Conservation (phyloP, 768 basidiomycete species). For the Leccinum broughii region DNA sequence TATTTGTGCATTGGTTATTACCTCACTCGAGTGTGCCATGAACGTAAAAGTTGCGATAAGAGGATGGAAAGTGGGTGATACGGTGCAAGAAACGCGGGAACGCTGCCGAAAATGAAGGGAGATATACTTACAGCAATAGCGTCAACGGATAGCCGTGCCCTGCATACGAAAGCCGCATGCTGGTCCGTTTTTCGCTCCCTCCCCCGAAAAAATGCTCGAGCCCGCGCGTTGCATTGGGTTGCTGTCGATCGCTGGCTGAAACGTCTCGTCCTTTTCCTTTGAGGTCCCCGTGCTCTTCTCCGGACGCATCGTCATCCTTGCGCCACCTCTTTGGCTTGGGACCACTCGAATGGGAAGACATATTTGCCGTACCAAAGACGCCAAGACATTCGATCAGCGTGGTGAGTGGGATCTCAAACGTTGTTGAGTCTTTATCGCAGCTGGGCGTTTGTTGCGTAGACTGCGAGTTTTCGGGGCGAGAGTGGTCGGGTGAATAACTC, state of each 20-base stretch:
- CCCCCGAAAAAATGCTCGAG: constrained; percentile 63
- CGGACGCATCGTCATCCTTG: constrained; percentile 46
- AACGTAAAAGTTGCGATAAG: constrained; percentile 1
- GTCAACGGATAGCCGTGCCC: constrained; percentile 79
- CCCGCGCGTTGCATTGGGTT: constrained; percentile 9
- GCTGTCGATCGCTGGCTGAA: constrained; percentile 21
- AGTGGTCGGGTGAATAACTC: constrained; percentile 51
- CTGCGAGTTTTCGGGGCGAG: constrained; percentile 28
- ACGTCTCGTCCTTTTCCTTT: constrained; percentile 28
- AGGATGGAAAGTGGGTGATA: not conserved
- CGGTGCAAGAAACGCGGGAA: not conserved
- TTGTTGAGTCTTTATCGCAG: constrained; percentile 29
- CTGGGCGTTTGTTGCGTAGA: constrained; percentile 13
- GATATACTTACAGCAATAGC: constrained; percentile 65
- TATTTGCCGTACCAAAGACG: constrained; percentile 81
- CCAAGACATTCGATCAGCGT: constrained; percentile 89
- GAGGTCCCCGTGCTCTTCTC: constrained; percentile 38
- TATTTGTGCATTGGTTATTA: constrained; percentile 5
- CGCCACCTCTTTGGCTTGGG: constrained; percentile 51
- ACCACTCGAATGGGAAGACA: constrained; percentile 30
- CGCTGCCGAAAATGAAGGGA: not conserved
- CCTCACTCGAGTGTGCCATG: constrained; percentile 3
- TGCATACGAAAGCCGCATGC: constrained; percentile 82
- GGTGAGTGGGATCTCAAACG: constrained; percentile 83
- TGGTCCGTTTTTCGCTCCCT: constrained; percentile 62